Conservation (phyloP, 192 early-diverging fungal genomes). For the Pilobolus umbonatus region DNA sequence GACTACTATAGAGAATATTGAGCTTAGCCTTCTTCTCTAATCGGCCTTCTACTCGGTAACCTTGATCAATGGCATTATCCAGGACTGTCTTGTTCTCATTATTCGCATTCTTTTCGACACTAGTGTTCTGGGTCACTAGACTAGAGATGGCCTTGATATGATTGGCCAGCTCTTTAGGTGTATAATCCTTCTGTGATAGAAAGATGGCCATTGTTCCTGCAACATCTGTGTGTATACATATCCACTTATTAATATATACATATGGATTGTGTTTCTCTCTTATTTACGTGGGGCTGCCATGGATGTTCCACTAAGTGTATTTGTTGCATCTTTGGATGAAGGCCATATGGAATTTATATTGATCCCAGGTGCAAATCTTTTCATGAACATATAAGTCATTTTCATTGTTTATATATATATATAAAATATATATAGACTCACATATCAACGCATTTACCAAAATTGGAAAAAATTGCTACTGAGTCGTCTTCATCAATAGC, state of each 20-base stretch:
- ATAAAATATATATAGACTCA: constrained; percentile 15
- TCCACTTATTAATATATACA: neutral
- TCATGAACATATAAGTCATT: neutral
- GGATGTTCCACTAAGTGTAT: constrained; percentile 65
- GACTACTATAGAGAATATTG: constrained; percentile 27
- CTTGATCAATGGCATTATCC: constrained; percentile 21
- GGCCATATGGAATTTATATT: constrained; percentile 55
- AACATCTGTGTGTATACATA: constrained; percentile 26
- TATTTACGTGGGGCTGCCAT: constrained; percentile 75
- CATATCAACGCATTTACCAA: constrained; percentile 51
- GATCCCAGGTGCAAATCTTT: constrained; percentile 45
- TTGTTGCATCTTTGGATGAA: constrained; percentile 51
- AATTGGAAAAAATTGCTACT: constrained; percentile 51
- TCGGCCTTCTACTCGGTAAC: constrained; percentile 7
- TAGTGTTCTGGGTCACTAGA: constrained; percentile 17
- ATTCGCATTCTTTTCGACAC: neutral
- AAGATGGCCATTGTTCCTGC: constrained; percentile 50
- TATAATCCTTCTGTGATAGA: constrained; percentile 34
- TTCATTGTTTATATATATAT: neutral
- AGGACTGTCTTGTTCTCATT: constrained; percentile 29
- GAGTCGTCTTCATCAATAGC: constrained; percentile 60
- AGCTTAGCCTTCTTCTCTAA: constrained; percentile 2
- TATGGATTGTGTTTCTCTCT: neutral
- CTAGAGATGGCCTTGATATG: constrained; percentile 27
- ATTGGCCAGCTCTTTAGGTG: constrained; percentile 15